A percentile compares a stretch with the other conserved stretches of the same genome.
phyloP scores from a whole-genome alignment of 768 basidiomycete species.

The Naganishia kalamii region DNA sequence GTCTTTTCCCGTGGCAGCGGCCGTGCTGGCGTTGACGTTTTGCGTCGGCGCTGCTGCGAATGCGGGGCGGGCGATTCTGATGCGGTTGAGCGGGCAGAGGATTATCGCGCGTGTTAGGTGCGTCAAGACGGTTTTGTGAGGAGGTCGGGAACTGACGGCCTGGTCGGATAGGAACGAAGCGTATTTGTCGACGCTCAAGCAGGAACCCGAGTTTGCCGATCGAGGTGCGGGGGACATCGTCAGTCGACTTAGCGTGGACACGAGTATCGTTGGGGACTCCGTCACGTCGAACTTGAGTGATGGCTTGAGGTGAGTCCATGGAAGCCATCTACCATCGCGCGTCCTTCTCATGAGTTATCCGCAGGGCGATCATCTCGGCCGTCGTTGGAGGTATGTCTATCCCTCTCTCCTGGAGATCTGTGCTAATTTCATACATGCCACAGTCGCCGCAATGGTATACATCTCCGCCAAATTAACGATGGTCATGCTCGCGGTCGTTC shows the following conservation, averaged over 20 bases:
- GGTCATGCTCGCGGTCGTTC: conserved; percentile 88
- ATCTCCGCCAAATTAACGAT: conserved; percentile 70
- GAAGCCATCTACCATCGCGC: neutral
- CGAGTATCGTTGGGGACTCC: conserved; percentile 75
- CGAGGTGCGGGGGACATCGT: conserved; percentile 88
- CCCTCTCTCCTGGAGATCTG: neutral
- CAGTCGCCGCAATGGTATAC: conserved; percentile 92
- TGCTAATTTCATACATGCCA: neutral
- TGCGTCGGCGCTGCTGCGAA: conserved; percentile 83
- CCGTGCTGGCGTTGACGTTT: conserved; percentile 65
- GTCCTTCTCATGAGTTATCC: conserved; percentile 8
- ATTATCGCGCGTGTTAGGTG: conserved; percentile 66
- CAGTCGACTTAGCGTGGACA: conserved; percentile 82
- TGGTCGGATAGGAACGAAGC: conserved; percentile 56
- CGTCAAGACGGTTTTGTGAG: neutral
- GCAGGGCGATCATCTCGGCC: conserved; percentile 81
- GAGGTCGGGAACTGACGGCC: neutral
- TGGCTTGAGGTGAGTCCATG: conserved; percentile 47
- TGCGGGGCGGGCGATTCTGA: conserved; percentile 53
- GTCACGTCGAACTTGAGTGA: conserved; percentile 53
- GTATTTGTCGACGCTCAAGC: conserved; percentile 72
- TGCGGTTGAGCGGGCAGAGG: conserved; percentile 82
- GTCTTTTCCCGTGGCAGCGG: conserved; percentile 72
- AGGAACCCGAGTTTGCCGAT: conserved; percentile 91
- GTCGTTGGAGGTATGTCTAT: conserved; percentile 73